Evolutionary conservation across 805 yeast species (phyloP).

Genomic region (Danielozyma ontarioensis): DNA sequence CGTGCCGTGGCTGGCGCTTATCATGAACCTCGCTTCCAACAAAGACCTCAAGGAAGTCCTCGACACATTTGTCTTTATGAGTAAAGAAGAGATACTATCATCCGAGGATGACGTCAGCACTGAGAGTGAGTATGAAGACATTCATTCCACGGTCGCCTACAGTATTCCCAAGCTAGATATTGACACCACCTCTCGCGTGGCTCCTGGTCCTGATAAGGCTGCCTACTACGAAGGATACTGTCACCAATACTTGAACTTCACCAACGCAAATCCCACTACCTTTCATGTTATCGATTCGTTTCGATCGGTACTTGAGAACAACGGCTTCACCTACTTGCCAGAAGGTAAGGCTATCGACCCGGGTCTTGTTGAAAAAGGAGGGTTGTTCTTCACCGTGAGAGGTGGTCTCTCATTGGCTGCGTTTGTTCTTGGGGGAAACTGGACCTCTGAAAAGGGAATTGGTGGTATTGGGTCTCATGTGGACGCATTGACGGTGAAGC

Average conservation of each 20-base stretch:
- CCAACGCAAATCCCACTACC: conserved; percentile 37
- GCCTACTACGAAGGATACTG: conserved; percentile 14
- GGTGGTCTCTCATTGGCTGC: conserved; percentile 33
- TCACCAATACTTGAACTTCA: conserved; percentile 22
- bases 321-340: conserved; percentile 24
- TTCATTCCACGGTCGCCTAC: background rate
- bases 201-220: background rate
- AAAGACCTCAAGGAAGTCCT: conserved; percentile 5
- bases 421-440: conserved; percentile 31
- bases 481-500: conserved; percentile 32
- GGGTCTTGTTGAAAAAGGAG: conserved; percentile 7
- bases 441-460: conserved; percentile 27
- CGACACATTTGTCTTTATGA: conserved; percentile 9
- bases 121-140: conserved; percentile 1
- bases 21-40: conserved; percentile 1
- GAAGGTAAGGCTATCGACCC: conserved; percentile 17
- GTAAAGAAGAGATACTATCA: conserved; percentile 8
- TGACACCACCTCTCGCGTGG: background rate
- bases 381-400: conserved; percentile 22
- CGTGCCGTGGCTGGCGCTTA: too few relatives aligned
- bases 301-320: conserved; percentile 13
- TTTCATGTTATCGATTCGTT: conserved; percentile 29
- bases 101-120: conserved; percentile 7
- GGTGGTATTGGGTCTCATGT: conserved; percentile 29
- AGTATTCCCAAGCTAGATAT: background rate